A percentile compares a stretch with the other conserved stretches of the same genome.
These are phyloP conservation scores for Inga leiocalycina DNA, from an alignment of 306 rosid genomes.

Conservation along the genomic window DNA sequence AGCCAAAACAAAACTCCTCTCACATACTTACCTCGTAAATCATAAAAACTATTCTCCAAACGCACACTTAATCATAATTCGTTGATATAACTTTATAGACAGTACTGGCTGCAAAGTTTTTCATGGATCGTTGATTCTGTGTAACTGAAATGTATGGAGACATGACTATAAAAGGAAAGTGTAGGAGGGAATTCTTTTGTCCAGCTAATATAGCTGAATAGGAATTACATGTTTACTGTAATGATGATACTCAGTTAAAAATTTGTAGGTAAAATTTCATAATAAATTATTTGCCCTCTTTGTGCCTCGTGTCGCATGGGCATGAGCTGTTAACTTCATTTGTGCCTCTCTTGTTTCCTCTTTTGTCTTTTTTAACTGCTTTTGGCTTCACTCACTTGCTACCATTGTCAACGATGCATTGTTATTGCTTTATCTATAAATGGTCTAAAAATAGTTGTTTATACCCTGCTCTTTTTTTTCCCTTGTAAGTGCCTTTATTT, in stretches of 20 bases:
- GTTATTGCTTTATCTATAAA: constrained; percentile 11
- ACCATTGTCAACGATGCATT: background rate
- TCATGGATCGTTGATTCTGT: background rate
- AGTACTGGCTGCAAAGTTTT: background rate
- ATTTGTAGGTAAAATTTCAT: background rate
- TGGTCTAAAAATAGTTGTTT: constrained; percentile 3
- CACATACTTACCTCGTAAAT: background rate
- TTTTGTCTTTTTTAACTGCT: background rate
- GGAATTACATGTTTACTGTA: background rate
- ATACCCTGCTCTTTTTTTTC: background rate
- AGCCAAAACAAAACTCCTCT: too few relatives aligned
- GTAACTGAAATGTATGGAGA: background rate
- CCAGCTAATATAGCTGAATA: background rate
- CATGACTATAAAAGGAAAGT: background rate
- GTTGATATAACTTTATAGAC: background rate
- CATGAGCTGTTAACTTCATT: constrained; percentile 4
- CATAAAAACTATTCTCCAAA: too few relatives aligned
- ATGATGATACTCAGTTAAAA: background rate
- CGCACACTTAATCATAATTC: background rate
- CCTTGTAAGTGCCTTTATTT: too few relatives aligned
- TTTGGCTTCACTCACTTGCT: constrained; percentile 18
- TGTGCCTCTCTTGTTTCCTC: background rate
- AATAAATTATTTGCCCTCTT: background rate
- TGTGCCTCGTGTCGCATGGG: background rate
- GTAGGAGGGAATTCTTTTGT: background rate